Evolutionary conservation across 1,139 yeast species (phyloP), one percentile per base, ranked within the genome.

Genomic region (Debaryomyces sp.): DNA sequence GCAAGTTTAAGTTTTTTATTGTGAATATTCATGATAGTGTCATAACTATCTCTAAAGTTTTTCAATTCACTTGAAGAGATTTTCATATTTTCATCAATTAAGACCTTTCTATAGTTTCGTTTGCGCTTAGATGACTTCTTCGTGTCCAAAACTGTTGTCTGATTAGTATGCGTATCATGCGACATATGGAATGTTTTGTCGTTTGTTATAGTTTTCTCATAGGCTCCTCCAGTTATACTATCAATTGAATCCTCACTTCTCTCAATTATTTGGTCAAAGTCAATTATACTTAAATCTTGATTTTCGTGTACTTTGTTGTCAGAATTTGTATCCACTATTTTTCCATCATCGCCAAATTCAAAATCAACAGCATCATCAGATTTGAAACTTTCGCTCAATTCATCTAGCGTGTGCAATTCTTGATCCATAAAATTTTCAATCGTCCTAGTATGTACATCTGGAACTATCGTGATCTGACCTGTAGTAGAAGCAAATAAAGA

Each of bases 261-360:
- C 23, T 44, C 48, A 24, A 47, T 47, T 8, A 39, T 24, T 29
- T 35, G 41, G 5, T 40, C 45, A 22, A 47, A 44, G 23, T 47
- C 48, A 13, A 47, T 47, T 17, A 47, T 34, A 18, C 44, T 33
- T 10, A 38, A 34, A 30, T 36, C 41, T 9, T 38, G 38, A 9
- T 37, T 44, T 8, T 10, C 43, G 5, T 37, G 30, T 7, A 24
- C 39, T 21, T 27, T 38, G 8, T 32, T 32, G 17, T 27, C 32
- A 18, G 32, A 10, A 17, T 48, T 18, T 36, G 6, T 53, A 45
- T 9, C 53, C 35, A 41, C 55, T 49, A 46, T 56, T 38, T 50
- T 55, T 15, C 59, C 62, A 32, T 58, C 54, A 21, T 51, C 42
- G 46, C 57, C 48, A 40, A 59, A 56, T 24, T 56, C 59, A 48